phyloP scores from a whole-genome alignment of 495 filamentous ascomycete genomes.

The Penicillium silybi region DNA sequence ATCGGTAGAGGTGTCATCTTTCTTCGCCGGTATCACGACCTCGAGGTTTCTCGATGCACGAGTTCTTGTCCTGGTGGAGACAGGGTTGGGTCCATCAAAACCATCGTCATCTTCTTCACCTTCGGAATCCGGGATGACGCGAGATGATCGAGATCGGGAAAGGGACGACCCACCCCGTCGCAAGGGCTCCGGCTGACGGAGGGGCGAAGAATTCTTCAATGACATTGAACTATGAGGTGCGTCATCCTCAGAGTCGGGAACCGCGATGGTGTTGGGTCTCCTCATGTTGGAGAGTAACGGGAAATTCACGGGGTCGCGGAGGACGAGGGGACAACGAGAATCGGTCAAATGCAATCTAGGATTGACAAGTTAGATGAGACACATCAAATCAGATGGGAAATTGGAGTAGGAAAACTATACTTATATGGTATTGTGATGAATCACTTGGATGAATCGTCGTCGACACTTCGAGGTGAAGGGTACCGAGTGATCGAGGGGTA shows the following conservation, averaged over 20 bases:
- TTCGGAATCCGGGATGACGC: conserved; percentile 24
- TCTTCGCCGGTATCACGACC: conserved; percentile 39
- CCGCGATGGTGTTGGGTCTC: conserved; percentile 7
- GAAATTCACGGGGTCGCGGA: background rate
- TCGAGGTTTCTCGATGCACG: conserved; percentile 13
- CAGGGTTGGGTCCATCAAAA: background rate
- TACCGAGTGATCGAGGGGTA: background rate
- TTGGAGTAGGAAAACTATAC: background rate
- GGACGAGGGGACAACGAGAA: background rate
- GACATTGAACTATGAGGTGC: conserved; percentile 13
- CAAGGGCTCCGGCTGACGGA: conserved; percentile 21
- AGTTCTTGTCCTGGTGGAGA: background rate
- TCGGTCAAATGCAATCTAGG: background rate
- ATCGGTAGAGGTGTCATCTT: conserved; percentile 20
- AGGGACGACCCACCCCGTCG: conserved; percentile 22
- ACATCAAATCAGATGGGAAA: background rate
- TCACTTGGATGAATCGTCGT: background rate
- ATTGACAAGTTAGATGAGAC: background rate
- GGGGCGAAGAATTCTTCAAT: conserved; percentile 14
- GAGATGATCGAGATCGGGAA: conserved; percentile 10
- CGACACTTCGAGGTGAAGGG: background rate
- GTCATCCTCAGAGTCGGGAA: conserved; percentile 26
- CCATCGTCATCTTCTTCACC: conserved; percentile 16
- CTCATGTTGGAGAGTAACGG: conserved; percentile 8
- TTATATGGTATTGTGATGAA: background rate